Percentiles rank a stretch among this genome's conserved stretches.
Evolutionary conservation across 768 basidiomycete genomes (phyloP).

Genomic region (Plicaturopsis crispa): DNA sequence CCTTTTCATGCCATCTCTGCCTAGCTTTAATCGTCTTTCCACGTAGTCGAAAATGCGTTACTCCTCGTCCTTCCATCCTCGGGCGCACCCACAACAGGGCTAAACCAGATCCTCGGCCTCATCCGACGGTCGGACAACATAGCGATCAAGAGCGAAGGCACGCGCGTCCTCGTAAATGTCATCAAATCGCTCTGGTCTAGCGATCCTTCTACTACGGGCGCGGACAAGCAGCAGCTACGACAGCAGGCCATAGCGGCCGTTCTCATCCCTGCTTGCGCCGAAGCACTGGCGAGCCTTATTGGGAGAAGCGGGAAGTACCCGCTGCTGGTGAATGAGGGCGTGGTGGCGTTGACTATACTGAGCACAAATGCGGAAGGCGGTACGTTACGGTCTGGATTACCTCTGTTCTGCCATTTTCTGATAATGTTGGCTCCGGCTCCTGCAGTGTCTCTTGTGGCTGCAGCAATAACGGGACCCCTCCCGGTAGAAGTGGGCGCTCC

Average conservation of each 20-base stretch:
- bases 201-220: conserved; percentile 24
- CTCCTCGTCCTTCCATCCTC: conserved; percentile 42
- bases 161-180: conserved; percentile 81
- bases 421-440: too few species aligned
- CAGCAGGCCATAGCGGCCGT: conserved; percentile 46
- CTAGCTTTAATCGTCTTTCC: not conserved
- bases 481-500: conserved; percentile 28
- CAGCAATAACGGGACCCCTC: conserved; percentile 47
- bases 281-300: conserved; percentile 63
- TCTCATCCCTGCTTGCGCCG: conserved; percentile 45
- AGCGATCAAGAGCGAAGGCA: conserved; percentile 83
- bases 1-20: conserved; percentile 2
- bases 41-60: conserved; percentile 37
- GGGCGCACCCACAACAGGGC: conserved; percentile 22
- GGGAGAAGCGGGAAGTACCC: conserved; percentile 75
- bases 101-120: conserved; percentile 68
- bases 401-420: conserved; percentile 1
- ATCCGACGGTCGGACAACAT: conserved; percentile 73
- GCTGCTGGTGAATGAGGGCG: conserved; percentile 81
- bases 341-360: conserved; percentile 76
- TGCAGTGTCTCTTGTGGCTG: conserved; percentile 55
- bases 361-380: conserved; percentile 60
- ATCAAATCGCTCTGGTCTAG: conserved; percentile 70
- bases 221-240: conserved; percentile 39
- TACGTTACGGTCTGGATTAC: too few species aligned